Base-by-base conservation (phyloP, 495 filamentous ascomycete genomes). In the Penicillium herquei region DNA sequence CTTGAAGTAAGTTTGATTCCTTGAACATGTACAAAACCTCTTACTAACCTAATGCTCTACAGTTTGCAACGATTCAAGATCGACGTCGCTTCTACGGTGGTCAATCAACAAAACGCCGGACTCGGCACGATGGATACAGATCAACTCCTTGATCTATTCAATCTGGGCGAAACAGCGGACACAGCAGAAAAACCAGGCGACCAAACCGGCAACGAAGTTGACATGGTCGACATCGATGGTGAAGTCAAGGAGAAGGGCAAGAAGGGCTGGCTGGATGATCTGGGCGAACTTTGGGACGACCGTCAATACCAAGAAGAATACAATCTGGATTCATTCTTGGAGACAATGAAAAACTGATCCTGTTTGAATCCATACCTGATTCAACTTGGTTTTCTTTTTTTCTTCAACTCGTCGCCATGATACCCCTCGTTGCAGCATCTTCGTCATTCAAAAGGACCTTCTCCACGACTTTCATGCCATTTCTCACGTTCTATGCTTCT, bases 41-140 rank as follows among this genome's bases (percentile, higher is more conserved):
- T 11, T 35, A 54, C 68, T 72, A 69, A 74, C 52, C 18, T 18
- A 51, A n/a, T 16, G 14, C 9, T 54, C 55, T 57, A 5, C 62
- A 94, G 90, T 63, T 87, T 98, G 48, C 94, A 98, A 85, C 89
- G 95, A 52, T 98, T 98, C 89, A 98, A 98, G 78, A 94, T 98
- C 65, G 94, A 98, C 77, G 94, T 98, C 37, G 94, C 94, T 48
- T 91, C 87, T 54, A 98, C 95, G 4, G 94, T 98, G 11, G 95
- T 98, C 58, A 98, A 98, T 74, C 94, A 98, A 76, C 94, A 98
- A 75, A 98, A 98, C 66, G 92, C 94, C 8, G 94, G 93, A 13
- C 77, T 98, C 7, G 87, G 87, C 64, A 90, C 91, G 2, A 98
- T 98, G 94, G 91, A 97, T 73, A 98, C 94, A 49, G 94, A 96